phyloP scores from a whole-genome alignment of 768 basidiomycete species.

The Leccinum arenicola region DNA sequence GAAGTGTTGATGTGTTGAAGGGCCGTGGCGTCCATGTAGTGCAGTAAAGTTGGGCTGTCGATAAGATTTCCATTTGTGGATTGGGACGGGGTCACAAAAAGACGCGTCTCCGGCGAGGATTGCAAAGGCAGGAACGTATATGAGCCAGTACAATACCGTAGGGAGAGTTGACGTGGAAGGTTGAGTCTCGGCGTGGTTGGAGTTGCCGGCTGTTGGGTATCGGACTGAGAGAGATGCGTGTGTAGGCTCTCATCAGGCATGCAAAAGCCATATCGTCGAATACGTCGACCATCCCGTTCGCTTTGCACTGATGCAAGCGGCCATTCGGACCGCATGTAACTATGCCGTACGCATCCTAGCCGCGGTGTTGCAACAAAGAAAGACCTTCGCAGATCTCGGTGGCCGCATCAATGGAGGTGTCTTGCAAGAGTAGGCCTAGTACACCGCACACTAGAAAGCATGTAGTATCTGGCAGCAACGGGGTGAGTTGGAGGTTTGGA shows the following conservation, averaged over 20 bases:
- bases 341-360: conserved; percentile 97
- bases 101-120: neutral
- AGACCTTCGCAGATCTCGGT: conserved; percentile 91
- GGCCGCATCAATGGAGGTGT: conserved; percentile 71
- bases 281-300: conserved; percentile 99
- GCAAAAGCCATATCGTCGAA: conserved; percentile 79
- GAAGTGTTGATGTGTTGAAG: conserved; percentile 99
- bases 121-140: conserved; percentile 46
- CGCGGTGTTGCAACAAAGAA: conserved; percentile 93
- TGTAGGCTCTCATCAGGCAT: conserved; percentile 46
- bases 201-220: conserved; percentile 97
- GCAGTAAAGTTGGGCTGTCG: conserved; percentile 83
- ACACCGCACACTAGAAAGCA: conserved; percentile 74
- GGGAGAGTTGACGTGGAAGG: conserved; percentile 99
- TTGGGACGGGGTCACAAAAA: conserved; percentile 3
- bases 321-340: conserved; percentile 96
- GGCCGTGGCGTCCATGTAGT: conserved; percentile 92
- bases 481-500: too few species aligned
- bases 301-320: conserved; percentile 96
- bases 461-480: too few species aligned
- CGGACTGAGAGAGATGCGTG: conserved; percentile 61
- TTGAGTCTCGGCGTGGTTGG: conserved; percentile 95
- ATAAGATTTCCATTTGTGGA: conserved; percentile 92
- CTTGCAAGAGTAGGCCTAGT: conserved; percentile 82
- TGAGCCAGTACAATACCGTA: conserved; percentile 98